Conservation (phyloP, 768 basidiomycete species). For the Amanita pseudoporphyria region DNA sequence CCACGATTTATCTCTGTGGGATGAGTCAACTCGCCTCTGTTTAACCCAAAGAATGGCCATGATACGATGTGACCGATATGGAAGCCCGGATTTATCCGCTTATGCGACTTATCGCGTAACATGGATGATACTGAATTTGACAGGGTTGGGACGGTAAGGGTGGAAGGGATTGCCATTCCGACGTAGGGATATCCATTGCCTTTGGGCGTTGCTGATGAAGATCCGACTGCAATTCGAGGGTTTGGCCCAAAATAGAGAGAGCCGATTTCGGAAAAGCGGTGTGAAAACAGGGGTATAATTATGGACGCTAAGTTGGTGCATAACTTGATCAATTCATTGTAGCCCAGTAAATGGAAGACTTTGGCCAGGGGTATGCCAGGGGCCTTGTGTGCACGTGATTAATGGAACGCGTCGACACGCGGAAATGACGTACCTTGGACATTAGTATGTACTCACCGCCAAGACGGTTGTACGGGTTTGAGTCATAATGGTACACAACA, state of each 20-base stretch:
- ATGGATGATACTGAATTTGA: conserved; percentile 17
- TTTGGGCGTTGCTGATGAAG: conserved; percentile 33
- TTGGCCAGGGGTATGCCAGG: conserved; percentile 59
- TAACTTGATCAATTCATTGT: conserved; percentile 52
- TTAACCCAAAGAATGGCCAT: conserved; percentile 87
- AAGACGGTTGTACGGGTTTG: conserved; percentile 77
- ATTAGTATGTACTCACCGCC: conserved; percentile 83
- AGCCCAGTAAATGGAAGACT: conserved; percentile 63
- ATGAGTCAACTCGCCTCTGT: conserved; percentile 62
- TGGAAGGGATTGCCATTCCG: conserved; percentile 22
- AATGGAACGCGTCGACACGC: neutral
- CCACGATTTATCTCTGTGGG: conserved; percentile 70
- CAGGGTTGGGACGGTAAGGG: conserved; percentile 18
- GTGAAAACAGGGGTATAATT: conserved; percentile 65
- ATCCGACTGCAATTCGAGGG: too few relatives aligned
- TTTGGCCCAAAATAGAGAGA: conserved; percentile 57
- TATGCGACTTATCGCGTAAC: conserved; percentile 14
- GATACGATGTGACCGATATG: conserved; percentile 78
- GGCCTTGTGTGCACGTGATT: conserved; percentile 36
- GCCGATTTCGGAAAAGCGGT: conserved; percentile 68
- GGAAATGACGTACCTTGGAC: conserved; percentile 54
- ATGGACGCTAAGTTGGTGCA: conserved; percentile 61
- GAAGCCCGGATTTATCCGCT: conserved; percentile 24
- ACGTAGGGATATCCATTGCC: conserved; percentile 34
- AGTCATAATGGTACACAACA: conserved; percentile 64